These are phyloP conservation scores for Jackrogersella minutella DNA, from an alignment of 495 filamentous ascomycete genomes.

Conservation along the genomic window DNA sequence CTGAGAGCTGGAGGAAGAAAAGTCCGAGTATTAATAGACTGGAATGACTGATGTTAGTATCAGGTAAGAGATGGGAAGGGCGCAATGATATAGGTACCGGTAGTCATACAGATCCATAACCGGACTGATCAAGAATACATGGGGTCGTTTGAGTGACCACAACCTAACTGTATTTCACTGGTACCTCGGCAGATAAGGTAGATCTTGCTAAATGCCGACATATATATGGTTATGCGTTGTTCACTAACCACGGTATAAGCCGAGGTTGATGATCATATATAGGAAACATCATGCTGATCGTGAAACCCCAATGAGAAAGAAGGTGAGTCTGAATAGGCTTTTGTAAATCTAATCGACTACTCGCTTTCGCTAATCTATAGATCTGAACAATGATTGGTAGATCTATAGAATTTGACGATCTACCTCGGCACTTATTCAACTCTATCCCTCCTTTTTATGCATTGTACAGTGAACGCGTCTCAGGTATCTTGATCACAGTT, in stretches of 20 bases:
- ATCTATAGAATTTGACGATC: neutral
- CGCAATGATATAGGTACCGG: neutral
- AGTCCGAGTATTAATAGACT: too few species aligned
- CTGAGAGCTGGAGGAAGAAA: too few species aligned
- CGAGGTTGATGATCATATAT: slow-evolving; percentile 4
- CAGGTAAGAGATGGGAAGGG: neutral
- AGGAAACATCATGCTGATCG: neutral
- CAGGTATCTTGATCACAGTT: neutral
- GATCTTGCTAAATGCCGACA: neutral
- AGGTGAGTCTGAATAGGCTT: neutral
- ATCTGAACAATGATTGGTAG: neutral
- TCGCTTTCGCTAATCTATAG: slow-evolving; percentile 4
- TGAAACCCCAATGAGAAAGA: neutral
- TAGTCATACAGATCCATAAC: neutral
- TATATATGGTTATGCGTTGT: neutral
- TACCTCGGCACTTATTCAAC: slow-evolving; percentile 1
- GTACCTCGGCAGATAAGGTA: neutral
- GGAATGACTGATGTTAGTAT: too few species aligned
- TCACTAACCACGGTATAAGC: neutral
- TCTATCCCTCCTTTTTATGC: neutral
- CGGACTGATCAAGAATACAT: neutral
- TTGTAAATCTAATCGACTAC: neutral
- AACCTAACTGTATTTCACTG: neutral
- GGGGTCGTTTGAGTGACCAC: neutral
- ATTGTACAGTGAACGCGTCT: neutral